phyloP scores from a whole-genome alignment of 2,329 filamentous ascomycete species.

The Diaporthe humulicola region DNA sequence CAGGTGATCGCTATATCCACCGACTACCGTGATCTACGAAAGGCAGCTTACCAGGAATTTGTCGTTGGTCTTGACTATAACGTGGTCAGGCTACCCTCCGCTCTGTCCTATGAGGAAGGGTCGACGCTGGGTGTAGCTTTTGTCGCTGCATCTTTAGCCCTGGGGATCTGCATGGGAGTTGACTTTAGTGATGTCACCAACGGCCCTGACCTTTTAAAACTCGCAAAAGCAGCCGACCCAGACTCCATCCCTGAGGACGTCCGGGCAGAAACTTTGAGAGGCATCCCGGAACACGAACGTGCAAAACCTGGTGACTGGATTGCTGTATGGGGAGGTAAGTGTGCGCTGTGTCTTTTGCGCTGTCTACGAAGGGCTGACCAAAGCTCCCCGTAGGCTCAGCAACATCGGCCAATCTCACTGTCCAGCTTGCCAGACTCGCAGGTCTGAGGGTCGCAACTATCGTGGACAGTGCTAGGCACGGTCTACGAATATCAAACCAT shows the following conservation, averaged over 20 bases:
- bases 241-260: conserved; percentile 72
- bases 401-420: conserved; percentile 75
- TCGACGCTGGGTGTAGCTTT: conserved; percentile 79
- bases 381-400: conserved; percentile 64
- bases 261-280: conserved; percentile 70
- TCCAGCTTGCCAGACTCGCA: conserved; percentile 76
- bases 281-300: conserved; percentile 65
- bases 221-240: conserved; percentile 61
- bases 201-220: conserved; percentile 71
- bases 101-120: conserved; percentile 65
- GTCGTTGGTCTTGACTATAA: conserved; percentile 76
- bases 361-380: neutral
- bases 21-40: conserved; percentile 79
- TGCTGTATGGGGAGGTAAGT: conserved; percentile 78
- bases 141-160: conserved; percentile 74
- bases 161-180: conserved; percentile 79
- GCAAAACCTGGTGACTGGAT: conserved; percentile 76
- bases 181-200: conserved; percentile 66
- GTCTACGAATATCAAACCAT: conserved; percentile 65
- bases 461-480: conserved; percentile 77
- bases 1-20: conserved; percentile 77
- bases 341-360: neutral
- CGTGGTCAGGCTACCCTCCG: conserved; percentile 70
- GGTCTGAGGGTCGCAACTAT: conserved; percentile 76
- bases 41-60: conserved; percentile 80